Percentiles rank a stretch among this genome's conserved stretches.
phyloP scores from a whole-genome alignment of 495 filamentous ascomycete species.

The Hypoxylon rickii region DNA sequence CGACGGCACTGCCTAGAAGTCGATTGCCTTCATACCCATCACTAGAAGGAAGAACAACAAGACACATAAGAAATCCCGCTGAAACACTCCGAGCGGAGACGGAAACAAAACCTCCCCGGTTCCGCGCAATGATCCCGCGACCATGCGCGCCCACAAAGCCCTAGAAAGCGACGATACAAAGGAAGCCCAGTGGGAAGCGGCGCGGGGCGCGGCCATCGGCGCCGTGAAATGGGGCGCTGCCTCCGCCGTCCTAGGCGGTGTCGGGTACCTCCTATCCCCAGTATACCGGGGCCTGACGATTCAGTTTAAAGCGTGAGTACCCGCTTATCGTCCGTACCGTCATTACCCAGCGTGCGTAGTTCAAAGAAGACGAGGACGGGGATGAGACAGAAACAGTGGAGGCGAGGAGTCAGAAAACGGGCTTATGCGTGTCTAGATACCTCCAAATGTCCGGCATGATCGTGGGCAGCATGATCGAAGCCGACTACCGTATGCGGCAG shows the following conservation, averaged over 20 bases:
- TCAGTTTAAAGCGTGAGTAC: constrained; percentile 85
- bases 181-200: constrained; percentile 65
- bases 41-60: too few species aligned
- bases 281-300: constrained; percentile 81
- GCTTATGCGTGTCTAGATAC: constrained; percentile 53
- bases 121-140: constrained; percentile 11
- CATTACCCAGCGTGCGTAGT: too few species aligned
- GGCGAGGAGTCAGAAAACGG: background rate
- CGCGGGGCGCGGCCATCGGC: constrained; percentile 62
- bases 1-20: too few species aligned
- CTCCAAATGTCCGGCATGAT: constrained; percentile 90
- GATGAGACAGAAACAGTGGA: too few species aligned
- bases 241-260: constrained; percentile 57
- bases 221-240: constrained; percentile 69
- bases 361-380: background rate
- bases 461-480: constrained; percentile 80
- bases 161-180: constrained; percentile 60
- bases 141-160: constrained; percentile 45
- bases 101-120: background rate
- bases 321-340: too few species aligned
- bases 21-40: too few species aligned
- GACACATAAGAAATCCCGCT: too few species aligned
- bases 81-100: background rate
- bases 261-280: constrained; percentile 65
- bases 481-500: constrained; percentile 71